Base-by-base conservation (phyloP, 2,329 filamentous ascomycete species). In the Aureobasidium sp. region DNA sequence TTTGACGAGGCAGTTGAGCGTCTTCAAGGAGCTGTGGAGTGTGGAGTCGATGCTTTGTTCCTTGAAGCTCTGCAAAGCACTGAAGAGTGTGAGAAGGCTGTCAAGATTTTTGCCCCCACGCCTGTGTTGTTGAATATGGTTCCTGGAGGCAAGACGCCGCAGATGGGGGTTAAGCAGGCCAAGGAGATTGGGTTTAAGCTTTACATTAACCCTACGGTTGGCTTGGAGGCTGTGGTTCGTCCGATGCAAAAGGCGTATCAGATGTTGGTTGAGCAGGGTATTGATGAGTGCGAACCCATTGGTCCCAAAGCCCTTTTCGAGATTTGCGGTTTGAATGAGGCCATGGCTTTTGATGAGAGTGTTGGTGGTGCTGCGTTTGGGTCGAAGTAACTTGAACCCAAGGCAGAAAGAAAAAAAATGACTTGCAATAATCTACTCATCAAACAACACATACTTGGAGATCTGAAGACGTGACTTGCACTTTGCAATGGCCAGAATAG, bases 31-130 rank as follows among this genome's bases (percentile, higher is more conserved):
- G 84, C 85, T 0, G 79, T 78, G 14, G 49, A 44, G 14, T 61
- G 49, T n/a, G 84, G 85, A 22, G 84, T 84, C 1, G 85, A 87
- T 66, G 81, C 81, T 1, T 80, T 78, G 0, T 81, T 87, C 63
- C 77, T 86, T 4, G 85, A 87, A 67, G 85, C 83, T 5, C 76
- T 86, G 61, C 76, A 74, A 2, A 77, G 73, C 1, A 74, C 75
- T 15, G 81, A 82, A 40, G 75, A 86, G 67, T 81, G 78, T 1
- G 70, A 72, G 19, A 70, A 73, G 54, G 75, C 77, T 1, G 78
- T 79, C n/a, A 67, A 73, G 22, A 76, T 78, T 0, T 78, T 81
- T 17, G 68, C 71, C 19, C 78, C 78, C 67, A 76, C 82, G 74
- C 66, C 78, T 2, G 75, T 84, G 40, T 70, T 85, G 29, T 75